phyloP scores from a whole-genome alignment of 306 rosid species.

The Cyamopsis tetragonoloba region DNA sequence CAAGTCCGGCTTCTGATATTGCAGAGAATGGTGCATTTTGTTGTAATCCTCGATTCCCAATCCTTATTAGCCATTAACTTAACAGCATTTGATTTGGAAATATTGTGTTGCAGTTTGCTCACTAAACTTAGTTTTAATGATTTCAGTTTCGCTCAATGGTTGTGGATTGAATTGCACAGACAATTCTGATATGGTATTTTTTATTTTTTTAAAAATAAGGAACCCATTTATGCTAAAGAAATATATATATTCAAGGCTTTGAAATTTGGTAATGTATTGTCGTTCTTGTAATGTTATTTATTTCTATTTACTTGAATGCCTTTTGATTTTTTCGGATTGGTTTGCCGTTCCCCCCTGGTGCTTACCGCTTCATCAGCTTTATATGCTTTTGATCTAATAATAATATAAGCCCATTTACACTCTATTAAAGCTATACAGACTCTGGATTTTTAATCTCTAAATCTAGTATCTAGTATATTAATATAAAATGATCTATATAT shows the following conservation, averaged over 20 bases:
- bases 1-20: slow-evolving; percentile 55
- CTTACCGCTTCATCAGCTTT: not conserved
- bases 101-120: slow-evolving; percentile 22
- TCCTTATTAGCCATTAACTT: slow-evolving; percentile 12
- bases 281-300: not conserved
- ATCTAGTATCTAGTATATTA: not conserved
- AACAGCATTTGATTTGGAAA: slow-evolving; percentile 9
- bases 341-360: not conserved
- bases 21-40: slow-evolving; percentile 51
- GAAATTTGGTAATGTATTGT: slow-evolving; percentile 9
- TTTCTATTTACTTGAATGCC: not conserved
- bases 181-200: slow-evolving; percentile 52
- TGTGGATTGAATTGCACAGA: slow-evolving; percentile 34
- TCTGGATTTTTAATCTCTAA: not conserved
- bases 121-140: slow-evolving; percentile 25
- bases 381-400: not conserved
- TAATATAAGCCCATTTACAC: not conserved
- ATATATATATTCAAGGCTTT: not conserved
- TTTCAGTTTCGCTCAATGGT: slow-evolving; percentile 56
- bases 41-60: slow-evolving; percentile 20
- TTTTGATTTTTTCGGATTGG: not conserved
- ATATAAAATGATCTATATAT: not conserved
- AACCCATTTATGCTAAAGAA: slow-evolving; percentile 1
- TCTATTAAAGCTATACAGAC: not conserved
- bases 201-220: not conserved